Base-by-base conservation (phyloP, 2,329 filamentous ascomycete species). In the Penicillium sp. region DNA sequence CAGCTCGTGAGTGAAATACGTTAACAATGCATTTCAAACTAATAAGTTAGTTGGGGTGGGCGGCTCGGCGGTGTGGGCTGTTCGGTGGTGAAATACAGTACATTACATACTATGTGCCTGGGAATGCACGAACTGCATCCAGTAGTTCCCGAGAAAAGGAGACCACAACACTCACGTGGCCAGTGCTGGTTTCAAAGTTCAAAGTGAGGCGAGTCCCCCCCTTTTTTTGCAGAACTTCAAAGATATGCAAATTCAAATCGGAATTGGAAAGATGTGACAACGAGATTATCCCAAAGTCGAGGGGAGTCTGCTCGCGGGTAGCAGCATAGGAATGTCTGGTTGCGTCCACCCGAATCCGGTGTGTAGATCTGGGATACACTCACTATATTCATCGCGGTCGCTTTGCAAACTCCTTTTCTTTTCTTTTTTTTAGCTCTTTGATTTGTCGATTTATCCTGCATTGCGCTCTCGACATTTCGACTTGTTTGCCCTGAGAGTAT, bases 281-380 rank as follows among this genome's bases (percentile, higher is more conserved):
- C 22, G 22, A 42, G 43, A 58, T 22, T 22, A 40, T 51, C n/a
- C 28, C 43, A 50, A 50, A 47, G 52, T 49, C 52, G 55, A 56
- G 53, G 56, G 47, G 52, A 43, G 28, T 48, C 56, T 59, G 53
- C 33, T 55, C 59, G 44, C 63, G 63, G 63, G 62, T 66, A 66
- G 50, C 62, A 66, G 62, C 61, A 64, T 54, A 58, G 63, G 62
- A 66, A 65, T 66, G 55, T 46, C 58, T 63, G 59, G 50, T 64
- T 64, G 62, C 62, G 62, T 58, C 58, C 52, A 58, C 56, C 62
- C 57, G 60, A 62, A 63, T 58, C 58, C 57, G 55, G 53, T 44
- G 59, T 61, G 59, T 61, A 54, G 57, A 49, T 59, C 50, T 59
- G 58, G 53, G 53, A 56, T 36, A 40, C 53, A 46, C 38, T 50